Conservation (phyloP, 2,329 filamentous ascomycete species). For the Bretziella fagacearum region DNA sequence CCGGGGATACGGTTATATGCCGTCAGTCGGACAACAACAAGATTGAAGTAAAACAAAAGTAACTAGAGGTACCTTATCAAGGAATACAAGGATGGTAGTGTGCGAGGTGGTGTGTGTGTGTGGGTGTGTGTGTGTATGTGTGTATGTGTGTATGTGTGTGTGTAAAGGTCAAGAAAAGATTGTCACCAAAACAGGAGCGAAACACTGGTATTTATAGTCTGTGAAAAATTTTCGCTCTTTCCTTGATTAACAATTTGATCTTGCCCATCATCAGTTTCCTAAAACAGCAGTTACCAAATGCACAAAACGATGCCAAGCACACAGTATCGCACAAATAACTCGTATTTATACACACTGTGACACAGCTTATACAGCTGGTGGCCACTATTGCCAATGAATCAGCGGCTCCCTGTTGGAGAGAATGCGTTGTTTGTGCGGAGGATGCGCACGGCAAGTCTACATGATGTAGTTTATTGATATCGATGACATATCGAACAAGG, state of each 20-base stretch:
- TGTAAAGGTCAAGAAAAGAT: neutral
- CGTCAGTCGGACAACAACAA: too few species aligned
- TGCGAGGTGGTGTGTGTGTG: too few species aligned
- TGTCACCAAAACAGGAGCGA: neutral
- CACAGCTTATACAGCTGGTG: neutral
- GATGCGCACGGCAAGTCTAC: conserved; percentile 1
- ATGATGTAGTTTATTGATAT: neutral
- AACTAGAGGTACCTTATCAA: too few species aligned
- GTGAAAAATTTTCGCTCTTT: neutral
- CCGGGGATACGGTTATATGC: too few species aligned
- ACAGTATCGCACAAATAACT: conserved; percentile 3
- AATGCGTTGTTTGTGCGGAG: conserved; percentile 9
- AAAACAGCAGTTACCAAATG: neutral
- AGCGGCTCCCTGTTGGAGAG: neutral
- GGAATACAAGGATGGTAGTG: too few species aligned
- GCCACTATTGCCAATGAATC: too few species aligned
- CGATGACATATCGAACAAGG: conserved; percentile 3
- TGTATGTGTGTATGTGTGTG: too few species aligned
- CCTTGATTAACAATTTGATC: neutral
- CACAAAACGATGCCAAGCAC: neutral
- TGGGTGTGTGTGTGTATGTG: too few species aligned
- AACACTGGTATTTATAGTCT: neutral
- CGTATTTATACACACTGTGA: neutral
- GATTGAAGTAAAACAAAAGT: too few species aligned
- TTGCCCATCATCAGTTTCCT: neutral